Conservation (phyloP, 1,284 basidiomycete genomes). For the Marasmius tenuissimus region DNA sequence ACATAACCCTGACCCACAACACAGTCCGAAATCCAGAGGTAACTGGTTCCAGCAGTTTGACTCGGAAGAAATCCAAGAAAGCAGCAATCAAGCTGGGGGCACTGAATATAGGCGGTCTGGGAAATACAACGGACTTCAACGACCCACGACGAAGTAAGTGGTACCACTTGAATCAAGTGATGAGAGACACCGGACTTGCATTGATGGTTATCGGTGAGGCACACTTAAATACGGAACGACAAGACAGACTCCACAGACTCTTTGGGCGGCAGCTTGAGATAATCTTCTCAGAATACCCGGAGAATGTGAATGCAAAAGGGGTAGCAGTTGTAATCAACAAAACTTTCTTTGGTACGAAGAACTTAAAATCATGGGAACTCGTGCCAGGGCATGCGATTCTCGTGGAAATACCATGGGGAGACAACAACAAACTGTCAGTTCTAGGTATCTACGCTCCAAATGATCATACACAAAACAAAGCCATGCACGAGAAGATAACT, state of each 20-base stretch:
- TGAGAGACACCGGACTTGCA: constrained; percentile 18
- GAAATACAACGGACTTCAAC: not conserved
- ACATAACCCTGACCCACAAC: too few species aligned
- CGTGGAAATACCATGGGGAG: constrained; percentile 8
- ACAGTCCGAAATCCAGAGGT: too few species aligned
- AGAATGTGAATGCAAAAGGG: not conserved
- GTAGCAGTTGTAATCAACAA: not conserved
- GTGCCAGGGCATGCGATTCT: not conserved
- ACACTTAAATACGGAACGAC: constrained; percentile 17
- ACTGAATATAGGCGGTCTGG: constrained; percentile 19
- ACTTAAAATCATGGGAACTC: not conserved
- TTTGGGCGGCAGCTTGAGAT: constrained; percentile 11
- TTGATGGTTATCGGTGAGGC: constrained; percentile 26
- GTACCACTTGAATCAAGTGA: constrained; percentile 16
- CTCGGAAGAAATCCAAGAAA: not conserved
- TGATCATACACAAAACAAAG: constrained; percentile 8
- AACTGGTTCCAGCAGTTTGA: too few species aligned
- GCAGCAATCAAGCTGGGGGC: constrained; percentile 15
- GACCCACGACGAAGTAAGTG: constrained; percentile 19
- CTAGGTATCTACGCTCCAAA: constrained; percentile 25
- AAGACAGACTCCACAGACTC: constrained; percentile 3
- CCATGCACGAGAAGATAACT: constrained; percentile 20
- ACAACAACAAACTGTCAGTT: constrained; percentile 6
- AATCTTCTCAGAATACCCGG: not conserved
- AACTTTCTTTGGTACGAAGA: not conserved